Percentiles rank a stretch among this genome's conserved stretches.
phyloP scores from a whole-genome alignment of 768 basidiomycete genomes.

The Daedaleopsis sinensis region DNA sequence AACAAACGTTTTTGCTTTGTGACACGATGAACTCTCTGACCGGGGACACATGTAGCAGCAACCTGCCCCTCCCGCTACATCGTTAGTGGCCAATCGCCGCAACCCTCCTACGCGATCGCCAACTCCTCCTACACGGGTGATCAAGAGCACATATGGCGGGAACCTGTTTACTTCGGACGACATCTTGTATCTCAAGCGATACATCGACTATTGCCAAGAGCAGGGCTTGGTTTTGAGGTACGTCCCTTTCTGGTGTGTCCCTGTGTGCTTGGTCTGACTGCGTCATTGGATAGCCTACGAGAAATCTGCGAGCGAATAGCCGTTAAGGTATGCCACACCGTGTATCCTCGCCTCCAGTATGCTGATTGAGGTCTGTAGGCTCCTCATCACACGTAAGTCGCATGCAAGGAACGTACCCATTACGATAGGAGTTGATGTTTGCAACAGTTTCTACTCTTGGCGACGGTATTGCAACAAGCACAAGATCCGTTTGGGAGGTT shows the following conservation, averaged over 20 bases:
- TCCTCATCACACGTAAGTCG: slow-evolving; percentile 82
- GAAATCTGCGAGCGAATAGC: slow-evolving; percentile 90
- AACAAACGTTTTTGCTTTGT: slow-evolving; percentile 2
- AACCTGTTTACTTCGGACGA: slow-evolving; percentile 88
- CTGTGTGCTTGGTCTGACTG: background rate
- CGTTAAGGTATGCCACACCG: slow-evolving; percentile 57
- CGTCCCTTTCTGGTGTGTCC: background rate
- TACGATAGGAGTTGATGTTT: background rate
- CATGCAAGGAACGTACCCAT: background rate
- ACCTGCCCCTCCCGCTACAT: slow-evolving; percentile 68
- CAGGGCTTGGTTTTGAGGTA: slow-evolving; percentile 83
- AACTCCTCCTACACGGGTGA: slow-evolving; percentile 79
- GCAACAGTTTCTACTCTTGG: slow-evolving; percentile 82
- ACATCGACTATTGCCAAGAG: slow-evolving; percentile 90
- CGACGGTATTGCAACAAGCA: slow-evolving; percentile 92
- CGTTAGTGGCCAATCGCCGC: slow-evolving; percentile 66
- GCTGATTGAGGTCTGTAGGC: slow-evolving; percentile 48
- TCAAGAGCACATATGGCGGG: slow-evolving; percentile 89
- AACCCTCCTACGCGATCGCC: slow-evolving; percentile 77
- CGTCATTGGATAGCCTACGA: slow-evolving; percentile 48
- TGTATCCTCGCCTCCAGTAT: background rate
- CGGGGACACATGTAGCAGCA: slow-evolving; percentile 30
- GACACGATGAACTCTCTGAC: slow-evolving; percentile 4
- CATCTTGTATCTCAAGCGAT: slow-evolving; percentile 80
- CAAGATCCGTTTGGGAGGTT: slow-evolving; percentile 86